Conservation (phyloP, 1,139 yeast genomes). For the Sugiyamaella japonica region DNA sequence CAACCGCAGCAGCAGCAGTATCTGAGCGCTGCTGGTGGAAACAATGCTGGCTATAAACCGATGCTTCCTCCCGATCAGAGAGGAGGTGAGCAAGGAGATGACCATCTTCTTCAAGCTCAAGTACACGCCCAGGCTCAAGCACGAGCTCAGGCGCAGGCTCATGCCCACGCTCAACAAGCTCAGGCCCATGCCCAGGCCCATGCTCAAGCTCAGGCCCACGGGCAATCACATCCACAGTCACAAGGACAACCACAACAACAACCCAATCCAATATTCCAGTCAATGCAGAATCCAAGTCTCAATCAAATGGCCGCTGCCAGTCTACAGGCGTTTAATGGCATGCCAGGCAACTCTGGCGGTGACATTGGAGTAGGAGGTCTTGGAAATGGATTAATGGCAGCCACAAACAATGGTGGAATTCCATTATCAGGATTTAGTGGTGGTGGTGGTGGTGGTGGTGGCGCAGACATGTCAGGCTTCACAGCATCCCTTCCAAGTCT, state of each 20-base stretch:
- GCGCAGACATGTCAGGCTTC: not conserved
- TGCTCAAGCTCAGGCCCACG: conserved; percentile 5
- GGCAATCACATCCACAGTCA: conserved; percentile 1
- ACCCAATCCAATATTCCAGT: conserved; percentile 7
- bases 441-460: not conserved
- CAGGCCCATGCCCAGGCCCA: conserved; percentile 13
- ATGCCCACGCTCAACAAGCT: conserved; percentile 11
- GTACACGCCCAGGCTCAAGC: conserved; percentile 15
- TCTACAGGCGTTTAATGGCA: conserved; percentile 12
- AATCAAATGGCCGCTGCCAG: conserved; percentile 15
- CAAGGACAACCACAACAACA: conserved; percentile 8
- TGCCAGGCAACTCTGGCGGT: not conserved
- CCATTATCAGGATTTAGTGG: not conserved
- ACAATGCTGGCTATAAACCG: not conserved
- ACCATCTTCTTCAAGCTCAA: conserved; percentile 11
- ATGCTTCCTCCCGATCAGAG: conserved; percentile 9
- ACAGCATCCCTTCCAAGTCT: conserved; percentile 4
- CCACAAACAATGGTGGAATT: not conserved
- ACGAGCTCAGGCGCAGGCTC: conserved; percentile 16
- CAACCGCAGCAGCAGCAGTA: conserved; percentile 7
- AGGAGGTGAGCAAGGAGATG: conserved; percentile 3
- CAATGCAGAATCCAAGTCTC: conserved; percentile 6
- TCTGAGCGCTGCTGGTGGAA: not conserved
- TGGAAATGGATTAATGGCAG: conserved; percentile 14
- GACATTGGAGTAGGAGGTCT: conserved; percentile 7